These are phyloP conservation scores for Trypanosoma boissoni DNA, from an alignment of 208 protist genomes.

Conservation along the genomic window DNA sequence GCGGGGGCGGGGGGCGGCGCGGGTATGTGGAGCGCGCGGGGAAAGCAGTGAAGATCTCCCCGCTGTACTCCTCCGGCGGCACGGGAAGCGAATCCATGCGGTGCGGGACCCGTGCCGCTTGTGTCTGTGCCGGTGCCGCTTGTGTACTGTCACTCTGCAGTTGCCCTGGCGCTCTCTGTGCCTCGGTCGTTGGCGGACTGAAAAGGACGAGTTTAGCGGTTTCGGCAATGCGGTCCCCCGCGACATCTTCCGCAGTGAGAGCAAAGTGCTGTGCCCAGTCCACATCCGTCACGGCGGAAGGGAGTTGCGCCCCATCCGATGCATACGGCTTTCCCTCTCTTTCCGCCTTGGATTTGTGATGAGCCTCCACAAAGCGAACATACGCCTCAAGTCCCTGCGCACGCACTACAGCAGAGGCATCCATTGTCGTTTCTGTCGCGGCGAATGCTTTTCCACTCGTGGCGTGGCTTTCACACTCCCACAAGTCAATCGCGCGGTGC, in stretches of 20 bases:
- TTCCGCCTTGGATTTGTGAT: too few relatives aligned
- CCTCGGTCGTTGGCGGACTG: neutral
- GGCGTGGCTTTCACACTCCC: conserved; percentile 14
- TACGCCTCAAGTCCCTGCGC: neutral
- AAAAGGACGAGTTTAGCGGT: conserved; percentile 10
- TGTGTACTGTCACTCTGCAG: neutral
- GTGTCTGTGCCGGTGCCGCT: neutral
- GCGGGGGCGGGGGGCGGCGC: conserved; percentile 30
- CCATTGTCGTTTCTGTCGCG: neutral
- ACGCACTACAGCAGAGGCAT: neutral
- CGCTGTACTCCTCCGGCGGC: conserved; percentile 23
- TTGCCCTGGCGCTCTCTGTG: neutral
- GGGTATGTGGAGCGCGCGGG: conserved; percentile 24
- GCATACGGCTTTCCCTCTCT: too few relatives aligned
- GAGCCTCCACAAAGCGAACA: neutral
- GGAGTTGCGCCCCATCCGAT: neutral
- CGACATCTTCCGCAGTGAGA: conserved; percentile 34
- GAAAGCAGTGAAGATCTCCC: conserved; percentile 22
- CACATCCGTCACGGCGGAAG: conserved; percentile 17
- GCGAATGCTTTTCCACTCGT: neutral
- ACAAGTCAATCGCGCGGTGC: conserved; percentile 19
- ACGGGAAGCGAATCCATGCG: conserved; percentile 16
- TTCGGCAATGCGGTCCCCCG: conserved; percentile 17
- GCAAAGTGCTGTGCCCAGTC: conserved; percentile 41
- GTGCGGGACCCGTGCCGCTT: too few relatives aligned